Evolutionary conservation across 2,329 filamentous ascomycete genomes (phyloP).

Genomic region (Pseudogymnoascus sp.): DNA sequence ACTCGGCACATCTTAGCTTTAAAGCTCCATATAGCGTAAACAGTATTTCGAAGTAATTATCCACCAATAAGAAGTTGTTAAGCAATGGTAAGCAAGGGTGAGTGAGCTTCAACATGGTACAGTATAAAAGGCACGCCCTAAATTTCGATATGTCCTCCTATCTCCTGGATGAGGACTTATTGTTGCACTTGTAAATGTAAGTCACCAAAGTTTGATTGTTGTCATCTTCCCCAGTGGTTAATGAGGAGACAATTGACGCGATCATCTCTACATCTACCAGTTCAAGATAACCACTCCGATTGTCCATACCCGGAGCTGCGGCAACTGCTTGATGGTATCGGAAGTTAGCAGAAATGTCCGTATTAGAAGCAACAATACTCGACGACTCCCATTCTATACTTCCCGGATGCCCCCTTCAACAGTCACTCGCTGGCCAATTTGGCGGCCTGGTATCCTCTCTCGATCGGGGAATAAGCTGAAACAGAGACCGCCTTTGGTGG

Average conservation of each 20-base stretch:
- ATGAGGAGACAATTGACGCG: not conserved
- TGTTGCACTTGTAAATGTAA: not conserved
- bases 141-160: not conserved
- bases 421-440: not conserved
- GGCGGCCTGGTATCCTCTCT: not conserved
- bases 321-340: not conserved
- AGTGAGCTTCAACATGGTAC: too few relatives aligned
- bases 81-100: too few relatives aligned
- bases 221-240: not conserved
- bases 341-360: not conserved
- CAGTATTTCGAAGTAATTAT: not conserved
- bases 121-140: not conserved
- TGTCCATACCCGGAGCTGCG: not conserved
- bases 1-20: not conserved
- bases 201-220: not conserved
- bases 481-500: too few relatives aligned
- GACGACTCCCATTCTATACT: not conserved
- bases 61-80: not conserved
- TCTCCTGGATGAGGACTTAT: not conserved
- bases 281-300: not conserved
- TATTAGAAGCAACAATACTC: not conserved
- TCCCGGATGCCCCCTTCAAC: not conserved
- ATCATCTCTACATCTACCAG: not conserved
- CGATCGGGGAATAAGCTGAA: not conserved
- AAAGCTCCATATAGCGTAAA: not conserved